Percentiles rank a stretch among this genome's conserved stretches.
Conservation (phyloP, 208 protist species). For the Tritrichomonas musculus region DNA sequence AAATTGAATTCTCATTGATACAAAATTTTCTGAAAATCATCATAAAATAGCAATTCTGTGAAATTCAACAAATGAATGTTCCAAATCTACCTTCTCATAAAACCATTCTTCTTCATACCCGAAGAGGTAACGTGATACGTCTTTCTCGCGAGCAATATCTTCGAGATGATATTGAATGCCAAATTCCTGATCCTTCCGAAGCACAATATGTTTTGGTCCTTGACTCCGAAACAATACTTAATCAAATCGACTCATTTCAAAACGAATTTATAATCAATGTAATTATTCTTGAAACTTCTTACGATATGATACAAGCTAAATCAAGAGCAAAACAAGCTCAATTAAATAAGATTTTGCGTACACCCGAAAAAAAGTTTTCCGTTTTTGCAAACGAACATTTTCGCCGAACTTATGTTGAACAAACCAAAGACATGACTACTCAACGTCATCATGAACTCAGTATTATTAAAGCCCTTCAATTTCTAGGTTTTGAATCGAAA, state of each 20-base stretch:
- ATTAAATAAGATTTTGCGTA: background rate
- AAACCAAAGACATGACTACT: background rate
- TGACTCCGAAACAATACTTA: background rate
- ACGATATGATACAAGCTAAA: background rate
- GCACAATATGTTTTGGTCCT: slow-evolving; percentile 6
- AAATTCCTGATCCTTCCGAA: background rate
- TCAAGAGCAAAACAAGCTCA: background rate
- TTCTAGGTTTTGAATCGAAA: background rate
- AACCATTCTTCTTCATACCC: background rate
- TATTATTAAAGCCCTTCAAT: background rate
- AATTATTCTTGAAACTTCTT: background rate
- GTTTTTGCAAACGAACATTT: slow-evolving; percentile 25
- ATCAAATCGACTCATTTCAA: background rate
- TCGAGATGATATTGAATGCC: slow-evolving; percentile 16
- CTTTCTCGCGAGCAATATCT: background rate
- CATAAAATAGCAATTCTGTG: too few species aligned
- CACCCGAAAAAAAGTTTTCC: background rate
- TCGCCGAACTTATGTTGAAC: background rate
- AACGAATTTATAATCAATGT: background rate
- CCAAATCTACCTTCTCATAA: background rate
- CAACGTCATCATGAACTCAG: background rate
- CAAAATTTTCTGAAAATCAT: too few species aligned
- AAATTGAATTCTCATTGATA: too few species aligned
- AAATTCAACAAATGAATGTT: too few species aligned
- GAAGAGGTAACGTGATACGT: background rate